These are phyloP conservation scores for Gamarada debralockiae DNA, from an alignment of 495 filamentous ascomycete genomes.

Conservation along the genomic window DNA sequence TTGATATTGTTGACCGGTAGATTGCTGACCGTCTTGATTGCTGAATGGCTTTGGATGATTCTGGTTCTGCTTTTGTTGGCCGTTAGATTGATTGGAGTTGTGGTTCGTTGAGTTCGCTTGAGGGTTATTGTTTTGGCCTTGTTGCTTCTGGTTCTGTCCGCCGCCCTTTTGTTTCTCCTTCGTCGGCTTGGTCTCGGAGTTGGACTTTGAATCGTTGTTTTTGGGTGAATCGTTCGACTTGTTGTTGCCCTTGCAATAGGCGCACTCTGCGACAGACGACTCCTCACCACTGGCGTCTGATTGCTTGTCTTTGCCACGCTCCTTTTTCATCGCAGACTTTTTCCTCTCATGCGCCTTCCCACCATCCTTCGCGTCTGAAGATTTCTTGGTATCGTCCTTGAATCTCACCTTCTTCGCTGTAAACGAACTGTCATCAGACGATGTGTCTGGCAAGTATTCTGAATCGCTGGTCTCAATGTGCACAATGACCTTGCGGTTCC, in stretches of 20 bases:
- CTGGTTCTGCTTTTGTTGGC: not conserved
- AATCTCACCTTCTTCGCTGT: not conserved
- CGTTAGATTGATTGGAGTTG: too few species aligned
- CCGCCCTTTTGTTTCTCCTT: too few species aligned
- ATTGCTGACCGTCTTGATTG: too few species aligned
- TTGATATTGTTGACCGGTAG: constrained; percentile 6
- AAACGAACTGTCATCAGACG: not conserved
- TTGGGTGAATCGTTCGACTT: too few species aligned
- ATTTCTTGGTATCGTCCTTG: not conserved
- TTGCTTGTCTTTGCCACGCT: not conserved
- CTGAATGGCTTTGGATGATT: not conserved
- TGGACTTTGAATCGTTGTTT: too few species aligned
- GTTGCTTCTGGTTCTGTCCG: not conserved
- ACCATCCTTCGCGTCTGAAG: not conserved
- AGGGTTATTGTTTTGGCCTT: not conserved
- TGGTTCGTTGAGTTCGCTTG: too few species aligned
- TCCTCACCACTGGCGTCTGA: not conserved
- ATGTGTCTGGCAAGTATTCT: not conserved
- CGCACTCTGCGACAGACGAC: too few species aligned
- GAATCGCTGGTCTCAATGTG: constrained; percentile 13
- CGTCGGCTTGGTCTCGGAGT: too few species aligned
- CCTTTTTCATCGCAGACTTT: not conserved
- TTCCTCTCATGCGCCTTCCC: not conserved
- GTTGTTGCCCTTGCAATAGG: not conserved
- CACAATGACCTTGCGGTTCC: not conserved